A percentile compares a stretch with the other conserved stretches of the same genome.
These are phyloP conservation scores for Nannizziopsis arthrosporioides DNA, from an alignment of 2,329 filamentous ascomycete genomes.

Conservation along the genomic window DNA sequence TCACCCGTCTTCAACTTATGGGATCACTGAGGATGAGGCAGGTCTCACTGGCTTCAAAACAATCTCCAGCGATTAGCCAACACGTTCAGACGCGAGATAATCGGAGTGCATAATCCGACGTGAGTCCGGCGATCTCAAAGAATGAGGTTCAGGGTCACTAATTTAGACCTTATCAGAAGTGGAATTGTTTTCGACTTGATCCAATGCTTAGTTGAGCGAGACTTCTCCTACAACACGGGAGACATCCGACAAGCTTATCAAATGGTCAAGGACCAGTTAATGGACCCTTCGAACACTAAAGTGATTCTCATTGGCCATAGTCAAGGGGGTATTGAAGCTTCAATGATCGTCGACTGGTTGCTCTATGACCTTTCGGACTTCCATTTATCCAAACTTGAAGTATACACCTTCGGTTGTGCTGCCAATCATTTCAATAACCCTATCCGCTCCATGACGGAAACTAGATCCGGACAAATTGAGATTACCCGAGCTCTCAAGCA, in stretches of 20 bases:
- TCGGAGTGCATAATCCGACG: constrained; percentile 8
- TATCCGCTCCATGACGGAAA: background rate
- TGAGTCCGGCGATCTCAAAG: background rate
- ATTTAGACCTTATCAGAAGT: background rate
- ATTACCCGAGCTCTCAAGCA: constrained; percentile 1
- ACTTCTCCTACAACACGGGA: constrained; percentile 2
- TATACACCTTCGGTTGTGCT: constrained; percentile 7
- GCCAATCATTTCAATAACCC: constrained; percentile 8
- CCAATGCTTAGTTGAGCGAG: constrained; percentile 6
- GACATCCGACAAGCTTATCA: constrained; percentile 6
- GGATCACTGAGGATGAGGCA: background rate
- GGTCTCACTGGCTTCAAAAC: constrained; percentile 5
- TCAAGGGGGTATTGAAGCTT: constrained; percentile 5
- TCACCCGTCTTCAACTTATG: background rate
- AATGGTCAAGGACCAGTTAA: constrained; percentile 4
- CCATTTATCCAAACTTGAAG: constrained; percentile 4
- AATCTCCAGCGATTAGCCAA: constrained; percentile 6
- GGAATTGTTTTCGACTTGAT: constrained; percentile 7
- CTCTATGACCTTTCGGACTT: constrained; percentile 1
- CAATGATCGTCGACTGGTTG: constrained; percentile 6
- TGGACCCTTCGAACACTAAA: background rate
- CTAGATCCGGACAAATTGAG: background rate
- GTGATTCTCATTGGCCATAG: constrained; percentile 7
- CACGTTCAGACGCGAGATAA: constrained; percentile 5
- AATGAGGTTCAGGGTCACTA: background rate